Evolutionary conservation across 176 grass and related monocot species (phyloP).

Genomic region (Poa annua): DNA sequence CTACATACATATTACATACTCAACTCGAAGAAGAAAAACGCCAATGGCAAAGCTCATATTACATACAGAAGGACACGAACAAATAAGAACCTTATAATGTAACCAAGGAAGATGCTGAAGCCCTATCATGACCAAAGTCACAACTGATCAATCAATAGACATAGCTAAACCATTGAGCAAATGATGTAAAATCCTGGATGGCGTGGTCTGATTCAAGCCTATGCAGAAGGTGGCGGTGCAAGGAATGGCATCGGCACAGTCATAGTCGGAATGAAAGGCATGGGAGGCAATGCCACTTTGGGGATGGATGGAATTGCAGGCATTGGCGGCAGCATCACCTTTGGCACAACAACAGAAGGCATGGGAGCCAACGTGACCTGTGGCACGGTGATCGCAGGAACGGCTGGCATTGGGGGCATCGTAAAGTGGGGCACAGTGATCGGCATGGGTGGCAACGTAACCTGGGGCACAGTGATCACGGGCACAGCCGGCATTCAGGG

Average conservation of each 20-base stretch:
- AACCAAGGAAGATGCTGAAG: background rate
- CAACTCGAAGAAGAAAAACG: background rate
- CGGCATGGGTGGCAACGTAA: background rate
- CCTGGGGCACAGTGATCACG: background rate
- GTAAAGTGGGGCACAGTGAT: constrained; percentile 1
- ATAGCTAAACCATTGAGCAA: background rate
- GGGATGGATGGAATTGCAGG: constrained; percentile 17
- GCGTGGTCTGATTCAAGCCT: background rate
- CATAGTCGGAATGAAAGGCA: background rate
- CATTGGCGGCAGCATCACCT: constrained; percentile 31
- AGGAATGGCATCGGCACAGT: constrained; percentile 12
- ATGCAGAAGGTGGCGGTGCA: constrained; percentile 22
- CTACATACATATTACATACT: background rate
- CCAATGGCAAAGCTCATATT: background rate
- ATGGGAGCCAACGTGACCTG: constrained; percentile 22
- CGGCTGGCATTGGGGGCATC: background rate
- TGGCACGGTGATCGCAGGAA: background rate
- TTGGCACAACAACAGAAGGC: constrained; percentile 21
- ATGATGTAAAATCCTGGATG: background rate
- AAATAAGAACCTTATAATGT: background rate
- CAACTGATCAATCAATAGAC: background rate
- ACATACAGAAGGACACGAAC: background rate
- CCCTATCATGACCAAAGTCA: background rate
- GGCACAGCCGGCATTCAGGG: constrained; percentile 11
- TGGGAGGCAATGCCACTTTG: constrained; percentile 11